Conservation (phyloP, 768 basidiomycete genomes). For the Holtermannia corniformis region DNA sequence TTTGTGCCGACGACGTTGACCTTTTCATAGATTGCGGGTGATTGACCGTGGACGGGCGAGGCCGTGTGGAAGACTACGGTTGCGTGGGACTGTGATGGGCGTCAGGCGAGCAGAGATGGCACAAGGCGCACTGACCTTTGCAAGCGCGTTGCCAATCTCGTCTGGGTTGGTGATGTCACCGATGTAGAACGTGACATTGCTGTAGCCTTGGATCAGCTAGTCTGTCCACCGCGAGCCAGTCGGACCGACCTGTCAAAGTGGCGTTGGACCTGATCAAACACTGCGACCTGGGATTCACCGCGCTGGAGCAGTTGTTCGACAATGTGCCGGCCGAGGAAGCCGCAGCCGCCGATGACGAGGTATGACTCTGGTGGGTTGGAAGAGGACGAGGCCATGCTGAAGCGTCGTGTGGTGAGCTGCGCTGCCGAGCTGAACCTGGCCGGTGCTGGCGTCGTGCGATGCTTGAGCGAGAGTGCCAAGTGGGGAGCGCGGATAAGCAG, state of each 20-base stretch:
- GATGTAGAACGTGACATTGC: constrained; percentile 59
- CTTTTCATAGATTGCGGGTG: constrained; percentile 65
- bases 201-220: constrained; percentile 13
- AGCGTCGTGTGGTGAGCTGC: too few relatives aligned
- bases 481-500: too few relatives aligned
- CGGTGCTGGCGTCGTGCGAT: too few relatives aligned
- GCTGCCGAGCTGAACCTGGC: too few relatives aligned
- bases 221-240: not conserved
- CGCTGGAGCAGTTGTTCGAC: constrained; percentile 73
- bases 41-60: constrained; percentile 65
- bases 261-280: constrained; percentile 86
- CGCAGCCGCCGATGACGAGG: constrained; percentile 83
- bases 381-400: not conserved
- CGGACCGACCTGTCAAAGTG: constrained; percentile 50
- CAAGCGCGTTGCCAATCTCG: constrained; percentile 61
- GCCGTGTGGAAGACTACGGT: constrained; percentile 95
- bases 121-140: constrained; percentile 49
- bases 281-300: constrained; percentile 62
- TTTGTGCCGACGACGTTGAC: constrained; percentile 75
- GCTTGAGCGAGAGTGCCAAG: too few relatives aligned
- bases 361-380: constrained; percentile 51
- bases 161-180: constrained; percentile 77
- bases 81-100: constrained; percentile 54
- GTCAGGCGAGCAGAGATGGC: not conserved
- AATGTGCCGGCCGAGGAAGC: constrained; percentile 60